Conservation (phyloP, 1,139 yeast genomes). For the Diutina neorugosa region DNA sequence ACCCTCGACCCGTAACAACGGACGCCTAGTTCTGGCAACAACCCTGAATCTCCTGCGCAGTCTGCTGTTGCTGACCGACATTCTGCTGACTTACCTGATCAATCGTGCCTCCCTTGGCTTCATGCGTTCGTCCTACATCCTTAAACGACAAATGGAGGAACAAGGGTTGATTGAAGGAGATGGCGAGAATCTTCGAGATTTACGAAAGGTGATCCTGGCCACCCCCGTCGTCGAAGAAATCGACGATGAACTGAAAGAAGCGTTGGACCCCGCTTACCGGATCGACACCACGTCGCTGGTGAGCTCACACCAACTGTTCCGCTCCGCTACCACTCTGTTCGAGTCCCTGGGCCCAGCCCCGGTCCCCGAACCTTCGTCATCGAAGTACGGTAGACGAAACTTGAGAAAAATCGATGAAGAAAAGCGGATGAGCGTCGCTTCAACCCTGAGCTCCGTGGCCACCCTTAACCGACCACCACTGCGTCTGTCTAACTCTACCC, state of each 20-base stretch:
- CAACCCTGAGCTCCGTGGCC: neutral
- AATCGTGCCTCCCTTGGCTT: slow-evolving; percentile 1
- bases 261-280: neutral
- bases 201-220: neutral
- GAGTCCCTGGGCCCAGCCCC: neutral
- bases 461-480: neutral
- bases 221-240: neutral
- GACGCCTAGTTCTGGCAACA: neutral
- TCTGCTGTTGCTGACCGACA: slow-evolving; percentile 3
- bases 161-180: neutral
- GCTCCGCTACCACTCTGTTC: neutral
- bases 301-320: neutral
- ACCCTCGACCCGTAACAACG: neutral
- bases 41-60: neutral
- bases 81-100: neutral
- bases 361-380: neutral
- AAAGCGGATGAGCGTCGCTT: neutral
- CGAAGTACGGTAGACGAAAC: neutral
- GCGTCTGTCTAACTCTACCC: neutral
- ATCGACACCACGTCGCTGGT: neutral
- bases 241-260: neutral
- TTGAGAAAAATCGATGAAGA: neutral
- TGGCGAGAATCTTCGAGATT: neutral
- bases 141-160: slow-evolving; percentile 1
- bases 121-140: slow-evolving; percentile 1